Percentiles rank a stretch among this genome's conserved stretches.
Conservation (phyloP, 208 protist genomes). For the Blastocrithidia nonstop region DNA sequence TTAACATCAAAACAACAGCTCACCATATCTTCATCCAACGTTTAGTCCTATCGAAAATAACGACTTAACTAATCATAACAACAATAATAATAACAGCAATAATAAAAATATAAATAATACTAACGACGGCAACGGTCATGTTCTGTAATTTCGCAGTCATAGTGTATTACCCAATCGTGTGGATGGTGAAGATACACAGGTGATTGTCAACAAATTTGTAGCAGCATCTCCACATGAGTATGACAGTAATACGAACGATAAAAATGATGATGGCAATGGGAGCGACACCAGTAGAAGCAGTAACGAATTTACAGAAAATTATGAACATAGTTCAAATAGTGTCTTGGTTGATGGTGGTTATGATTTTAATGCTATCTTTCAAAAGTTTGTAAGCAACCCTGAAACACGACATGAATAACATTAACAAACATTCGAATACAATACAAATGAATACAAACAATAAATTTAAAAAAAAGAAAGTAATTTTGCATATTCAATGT, state of each 20-base stretch:
- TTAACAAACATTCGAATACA: too few relatives aligned
- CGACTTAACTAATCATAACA: slow-evolving; percentile 3
- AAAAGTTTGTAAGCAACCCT: slow-evolving; percentile 19
- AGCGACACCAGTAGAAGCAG: not conserved
- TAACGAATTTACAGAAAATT: not conserved
- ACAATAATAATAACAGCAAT: slow-evolving; percentile 6
- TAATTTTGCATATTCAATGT: too few relatives aligned
- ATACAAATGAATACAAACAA: too few relatives aligned
- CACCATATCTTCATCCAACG: not conserved
- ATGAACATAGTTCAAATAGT: not conserved
- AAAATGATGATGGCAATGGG: not conserved
- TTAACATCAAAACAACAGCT: too few relatives aligned
- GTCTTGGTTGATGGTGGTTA: slow-evolving; percentile 1
- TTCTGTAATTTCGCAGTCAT: not conserved
- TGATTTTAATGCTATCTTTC: slow-evolving; percentile 34
- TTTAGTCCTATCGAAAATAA: slow-evolving; percentile 4
- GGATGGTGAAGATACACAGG: too few relatives aligned
- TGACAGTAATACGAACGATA: slow-evolving; percentile 1
- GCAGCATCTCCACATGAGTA: not conserved
- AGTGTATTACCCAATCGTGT: too few relatives aligned
- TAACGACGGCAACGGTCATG: not conserved
- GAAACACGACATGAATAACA: too few relatives aligned
- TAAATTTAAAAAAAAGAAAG: too few relatives aligned
- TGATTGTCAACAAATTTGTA: slow-evolving; percentile 9
- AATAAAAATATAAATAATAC: not conserved